Conservation (phyloP, 2,329 filamentous ascomycete species). For the Penicillium glabrum region DNA sequence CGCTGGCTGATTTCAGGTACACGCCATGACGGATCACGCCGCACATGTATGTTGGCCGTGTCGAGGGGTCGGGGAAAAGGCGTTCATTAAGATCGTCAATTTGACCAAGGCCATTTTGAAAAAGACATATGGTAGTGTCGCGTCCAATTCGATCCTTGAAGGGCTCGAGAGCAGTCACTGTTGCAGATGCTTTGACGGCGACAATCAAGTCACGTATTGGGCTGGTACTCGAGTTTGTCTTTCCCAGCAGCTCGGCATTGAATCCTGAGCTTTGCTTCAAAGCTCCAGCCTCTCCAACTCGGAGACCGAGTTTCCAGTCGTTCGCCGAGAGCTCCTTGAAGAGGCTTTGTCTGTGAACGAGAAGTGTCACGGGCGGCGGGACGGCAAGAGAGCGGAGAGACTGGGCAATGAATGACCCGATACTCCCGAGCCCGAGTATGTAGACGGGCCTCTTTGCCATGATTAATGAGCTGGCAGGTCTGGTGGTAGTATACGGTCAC, state of each 20-base stretch:
- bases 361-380: slow-evolving; percentile 18
- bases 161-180: slow-evolving; percentile 13
- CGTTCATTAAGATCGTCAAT: slow-evolving; percentile 14
- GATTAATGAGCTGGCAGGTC: neutral
- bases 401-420: slow-evolving; percentile 22
- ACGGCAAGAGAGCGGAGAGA: slow-evolving; percentile 16
- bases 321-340: slow-evolving; percentile 14
- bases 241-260: slow-evolving; percentile 3
- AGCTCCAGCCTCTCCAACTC: slow-evolving; percentile 8
- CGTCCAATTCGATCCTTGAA: slow-evolving; percentile 15
- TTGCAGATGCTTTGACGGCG: slow-evolving; percentile 19
- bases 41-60: slow-evolving; percentile 13
- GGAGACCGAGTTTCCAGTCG: slow-evolving; percentile 13
- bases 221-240: neutral
- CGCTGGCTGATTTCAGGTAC: slow-evolving; percentile 12
- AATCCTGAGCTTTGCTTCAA: slow-evolving; percentile 9
- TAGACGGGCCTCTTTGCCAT: slow-evolving; percentile 13
- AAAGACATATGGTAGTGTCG: slow-evolving; percentile 14
- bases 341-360: slow-evolving; percentile 18
- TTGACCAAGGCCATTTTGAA: slow-evolving; percentile 19
- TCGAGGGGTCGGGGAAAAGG: slow-evolving; percentile 6
- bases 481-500: neutral
- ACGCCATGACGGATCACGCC: slow-evolving; percentile 18
- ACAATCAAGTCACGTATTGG: slow-evolving; percentile 17
- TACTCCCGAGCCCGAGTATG: slow-evolving; percentile 22